Conservation (phyloP, 1,284 basidiomycete species). For the Austroboletus novae-zelandiae region DNA sequence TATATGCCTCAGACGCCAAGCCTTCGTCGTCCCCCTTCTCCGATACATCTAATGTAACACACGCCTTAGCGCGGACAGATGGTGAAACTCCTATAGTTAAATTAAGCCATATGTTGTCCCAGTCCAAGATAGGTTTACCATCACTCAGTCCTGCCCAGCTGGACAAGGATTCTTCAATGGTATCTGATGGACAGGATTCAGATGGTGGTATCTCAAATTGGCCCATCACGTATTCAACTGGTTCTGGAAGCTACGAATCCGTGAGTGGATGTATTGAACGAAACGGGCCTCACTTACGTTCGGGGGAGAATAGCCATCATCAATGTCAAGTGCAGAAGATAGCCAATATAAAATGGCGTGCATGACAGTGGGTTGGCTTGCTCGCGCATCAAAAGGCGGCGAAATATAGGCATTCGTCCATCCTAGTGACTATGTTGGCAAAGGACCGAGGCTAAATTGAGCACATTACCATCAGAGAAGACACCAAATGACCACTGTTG, state of each 20-base stretch:
- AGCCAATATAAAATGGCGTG: slow-evolving; percentile 35
- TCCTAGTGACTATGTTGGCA: slow-evolving; percentile 28
- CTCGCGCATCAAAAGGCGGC: slow-evolving; percentile 28
- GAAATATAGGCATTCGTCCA: slow-evolving; percentile 38
- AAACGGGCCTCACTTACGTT: slow-evolving; percentile 16
- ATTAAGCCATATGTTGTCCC: background rate
- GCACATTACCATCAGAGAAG: slow-evolving; percentile 43
- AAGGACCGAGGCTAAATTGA: slow-evolving; percentile 5
- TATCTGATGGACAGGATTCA: slow-evolving; percentile 12
- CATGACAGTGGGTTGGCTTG: slow-evolving; percentile 32
- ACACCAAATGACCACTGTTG: slow-evolving; percentile 48
- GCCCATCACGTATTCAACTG: slow-evolving; percentile 32
- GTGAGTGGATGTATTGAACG: background rate
- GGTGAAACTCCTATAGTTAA: slow-evolving; percentile 17
- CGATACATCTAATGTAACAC: slow-evolving; percentile 15
- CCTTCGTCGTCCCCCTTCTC: slow-evolving; percentile 19
- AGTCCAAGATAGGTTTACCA: slow-evolving; percentile 24
- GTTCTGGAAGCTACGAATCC: slow-evolving; percentile 37
- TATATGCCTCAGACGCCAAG: slow-evolving; percentile 11
- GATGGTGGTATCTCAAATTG: slow-evolving; percentile 21
- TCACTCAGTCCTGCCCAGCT: slow-evolving; percentile 35
- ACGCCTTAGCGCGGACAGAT: slow-evolving; percentile 19
- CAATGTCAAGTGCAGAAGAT: slow-evolving; percentile 32
- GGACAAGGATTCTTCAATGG: slow-evolving; percentile 33
- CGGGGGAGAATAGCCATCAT: slow-evolving; percentile 31